These are phyloP conservation scores for Helichrysum umbraculigerum DNA, from an alignment of 129 eudicot species.

Conservation along the genomic window DNA sequence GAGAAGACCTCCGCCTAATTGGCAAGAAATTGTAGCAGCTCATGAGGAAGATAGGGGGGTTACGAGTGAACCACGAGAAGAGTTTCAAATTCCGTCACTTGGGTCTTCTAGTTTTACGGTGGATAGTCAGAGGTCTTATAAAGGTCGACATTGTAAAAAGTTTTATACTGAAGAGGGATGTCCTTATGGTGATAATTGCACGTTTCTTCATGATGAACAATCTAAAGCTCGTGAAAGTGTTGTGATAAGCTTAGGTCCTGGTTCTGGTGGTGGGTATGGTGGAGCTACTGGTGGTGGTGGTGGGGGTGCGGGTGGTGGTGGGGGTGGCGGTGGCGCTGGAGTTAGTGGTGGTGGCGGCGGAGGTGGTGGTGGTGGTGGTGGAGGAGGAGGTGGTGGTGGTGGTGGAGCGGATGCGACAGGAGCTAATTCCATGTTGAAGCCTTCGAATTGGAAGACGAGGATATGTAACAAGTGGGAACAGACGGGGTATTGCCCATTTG, in stretches of 20 bases:
- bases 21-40: slow-evolving; percentile 97
- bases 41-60: slow-evolving; percentile 70
- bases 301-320: background rate
- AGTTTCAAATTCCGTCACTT: slow-evolving; percentile 74
- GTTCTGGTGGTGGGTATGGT: slow-evolving; percentile 66
- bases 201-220: slow-evolving; percentile 95
- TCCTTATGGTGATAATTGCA: slow-evolving; percentile 93
- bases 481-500: slow-evolving; percentile 96
- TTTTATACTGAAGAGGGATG: slow-evolving; percentile 97
- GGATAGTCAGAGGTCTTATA: slow-evolving; percentile 81
- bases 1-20: slow-evolving; percentile 86
- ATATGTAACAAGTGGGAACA: slow-evolving; percentile 98
- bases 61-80: slow-evolving; percentile 80
- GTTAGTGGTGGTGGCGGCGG: background rate
- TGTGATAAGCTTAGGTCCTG: slow-evolving; percentile 92
- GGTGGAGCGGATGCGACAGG: slow-evolving; percentile 37
- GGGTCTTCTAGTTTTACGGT: slow-evolving; percentile 53
- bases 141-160: slow-evolving; percentile 95
- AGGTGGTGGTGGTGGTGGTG: slow-evolving; percentile 14
- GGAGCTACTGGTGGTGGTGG: slow-evolving; percentile 24
- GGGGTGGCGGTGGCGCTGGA: slow-evolving; percentile 2
- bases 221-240: slow-evolving; percentile 92
- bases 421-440: slow-evolving; percentile 53
- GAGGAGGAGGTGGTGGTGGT: slow-evolving; percentile 27
- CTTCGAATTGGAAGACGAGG: slow-evolving; percentile 97